Percentiles rank a stretch among this genome's conserved stretches.
Conservation (phyloP, 2,329 filamentous ascomycete species). For the Epichloe uncinata region DNA sequence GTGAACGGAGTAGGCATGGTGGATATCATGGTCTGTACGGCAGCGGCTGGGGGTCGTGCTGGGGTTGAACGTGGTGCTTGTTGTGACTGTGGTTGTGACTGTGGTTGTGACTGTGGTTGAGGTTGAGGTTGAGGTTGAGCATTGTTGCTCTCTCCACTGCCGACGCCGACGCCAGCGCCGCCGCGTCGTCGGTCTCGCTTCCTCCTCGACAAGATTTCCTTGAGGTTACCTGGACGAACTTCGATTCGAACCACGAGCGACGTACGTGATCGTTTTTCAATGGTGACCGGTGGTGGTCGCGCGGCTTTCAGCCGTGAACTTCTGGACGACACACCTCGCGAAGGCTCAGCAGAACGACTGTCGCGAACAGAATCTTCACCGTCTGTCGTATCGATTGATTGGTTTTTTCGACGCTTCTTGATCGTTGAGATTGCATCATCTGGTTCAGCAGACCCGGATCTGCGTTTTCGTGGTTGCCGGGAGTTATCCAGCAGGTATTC, state of each 20-base stretch:
- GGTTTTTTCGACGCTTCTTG: constrained; percentile 41
- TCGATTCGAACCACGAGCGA: constrained; percentile 23
- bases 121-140: no score
- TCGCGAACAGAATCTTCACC: constrained; percentile 23
- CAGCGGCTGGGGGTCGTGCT: constrained; percentile 6
- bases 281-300: constrained; percentile 26
- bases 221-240: constrained; percentile 24
- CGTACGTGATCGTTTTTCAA: constrained; percentile 24
- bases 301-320: constrained; percentile 42
- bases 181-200: constrained; percentile 20
- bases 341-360: constrained; percentile 14
- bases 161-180: constrained; percentile 7
- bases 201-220: constrained; percentile 22
- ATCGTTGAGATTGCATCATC: constrained; percentile 40
- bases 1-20: constrained; percentile 43
- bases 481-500: constrained; percentile 65
- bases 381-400: constrained; percentile 27
- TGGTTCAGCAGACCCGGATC: constrained; percentile 57
- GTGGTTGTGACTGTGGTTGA: no score
- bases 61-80: constrained; percentile 13
- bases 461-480: constrained; percentile 69
- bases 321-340: constrained; percentile 30
- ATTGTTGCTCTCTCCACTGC: neutral
- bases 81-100: no score
- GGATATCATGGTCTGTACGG: constrained; percentile 9